Percentiles rank a stretch among this genome's conserved stretches.
phyloP scores from a whole-genome alignment of 768 basidiomycete species.

The Podaxis sp. region DNA sequence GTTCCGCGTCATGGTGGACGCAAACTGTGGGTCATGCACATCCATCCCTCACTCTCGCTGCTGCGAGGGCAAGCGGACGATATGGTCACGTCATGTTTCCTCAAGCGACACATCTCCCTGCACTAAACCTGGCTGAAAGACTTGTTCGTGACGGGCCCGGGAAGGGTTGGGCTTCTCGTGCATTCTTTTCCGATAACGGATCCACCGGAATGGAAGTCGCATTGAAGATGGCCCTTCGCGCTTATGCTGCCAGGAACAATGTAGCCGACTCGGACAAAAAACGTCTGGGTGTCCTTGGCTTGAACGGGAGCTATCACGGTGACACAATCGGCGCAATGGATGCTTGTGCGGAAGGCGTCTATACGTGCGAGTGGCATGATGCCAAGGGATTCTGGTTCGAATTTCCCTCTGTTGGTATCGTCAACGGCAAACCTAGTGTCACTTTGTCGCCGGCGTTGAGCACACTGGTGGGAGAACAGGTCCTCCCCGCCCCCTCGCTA shows the following conservation, averaged over 20 bases:
- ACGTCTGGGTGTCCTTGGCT: constrained; percentile 71
- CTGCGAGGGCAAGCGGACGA: constrained; percentile 84
- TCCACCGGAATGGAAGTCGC: constrained; percentile 98
- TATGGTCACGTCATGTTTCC: constrained; percentile 99
- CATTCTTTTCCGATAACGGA: constrained; percentile 92
- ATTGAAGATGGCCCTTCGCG: constrained; percentile 91
- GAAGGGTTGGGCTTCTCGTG: constrained; percentile 84
- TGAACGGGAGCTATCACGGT: constrained; percentile 94
- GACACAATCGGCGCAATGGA: constrained; percentile 99
- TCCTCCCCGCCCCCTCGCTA: constrained; percentile 40
- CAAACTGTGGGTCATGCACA: constrained; percentile 85
- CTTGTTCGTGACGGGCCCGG: constrained; percentile 76
- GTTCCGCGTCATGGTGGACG: constrained; percentile 98
- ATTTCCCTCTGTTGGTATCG: constrained; percentile 72
- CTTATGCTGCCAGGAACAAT: constrained; percentile 42
- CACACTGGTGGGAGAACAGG: constrained; percentile 21
- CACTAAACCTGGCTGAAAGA: constrained; percentile 77
- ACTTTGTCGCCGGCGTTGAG: constrained; percentile 48
- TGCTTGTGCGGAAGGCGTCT: constrained; percentile 87
- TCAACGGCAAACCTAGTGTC: constrained; percentile 51
- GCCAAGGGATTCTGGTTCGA: constrained; percentile 94
- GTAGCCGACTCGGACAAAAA: constrained; percentile 36
- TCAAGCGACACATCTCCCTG: constrained; percentile 80
- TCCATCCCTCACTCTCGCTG: constrained; percentile 75
- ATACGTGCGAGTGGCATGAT: constrained; percentile 93